phyloP scores from a whole-genome alignment of 192 early-diverging fungal genomes.

The Rhizophlyctis rosea region DNA sequence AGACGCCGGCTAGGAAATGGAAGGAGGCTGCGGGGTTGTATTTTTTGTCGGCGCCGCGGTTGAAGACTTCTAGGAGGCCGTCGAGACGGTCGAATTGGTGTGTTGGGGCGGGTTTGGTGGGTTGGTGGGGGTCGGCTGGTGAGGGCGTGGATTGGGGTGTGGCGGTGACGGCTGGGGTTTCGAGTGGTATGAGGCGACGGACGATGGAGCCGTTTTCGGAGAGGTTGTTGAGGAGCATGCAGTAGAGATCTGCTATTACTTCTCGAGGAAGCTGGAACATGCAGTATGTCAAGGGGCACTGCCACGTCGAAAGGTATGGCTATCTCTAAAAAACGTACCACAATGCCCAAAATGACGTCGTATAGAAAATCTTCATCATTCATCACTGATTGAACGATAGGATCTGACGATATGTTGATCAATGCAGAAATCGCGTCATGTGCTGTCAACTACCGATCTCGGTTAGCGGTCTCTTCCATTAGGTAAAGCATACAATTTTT shows the following conservation, averaged over 20 bases:
- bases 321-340: too few relatives aligned
- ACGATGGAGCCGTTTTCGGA: slow-evolving; percentile 67
- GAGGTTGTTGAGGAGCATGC: slow-evolving; percentile 90
- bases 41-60: slow-evolving; percentile 69
- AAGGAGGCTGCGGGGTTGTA: slow-evolving; percentile 81
- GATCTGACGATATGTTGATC: slow-evolving; percentile 80
- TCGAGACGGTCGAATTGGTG: slow-evolving; percentile 78
- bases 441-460: slow-evolving; percentile 77
- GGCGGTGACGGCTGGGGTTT: slow-evolving; percentile 16
- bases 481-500: not conserved
- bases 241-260: slow-evolving; percentile 75
- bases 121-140: slow-evolving; percentile 30
- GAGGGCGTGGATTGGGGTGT: slow-evolving; percentile 15
- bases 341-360: slow-evolving; percentile 65
- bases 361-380: slow-evolving; percentile 69
- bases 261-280: slow-evolving; percentile 54
- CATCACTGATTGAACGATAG: slow-evolving; percentile 56
- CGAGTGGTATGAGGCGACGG: slow-evolving; percentile 51
- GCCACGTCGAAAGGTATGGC: not conserved
- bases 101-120: slow-evolving; percentile 27
- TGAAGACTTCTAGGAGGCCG: slow-evolving; percentile 87
- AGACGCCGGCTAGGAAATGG: slow-evolving; percentile 86
- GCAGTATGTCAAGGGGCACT: not conserved
- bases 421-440: slow-evolving; percentile 79
- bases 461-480: not conserved